These are phyloP conservation scores for Volvox carteri DNA, from an alignment of 163 green algal species.

Conservation along the genomic window DNA sequence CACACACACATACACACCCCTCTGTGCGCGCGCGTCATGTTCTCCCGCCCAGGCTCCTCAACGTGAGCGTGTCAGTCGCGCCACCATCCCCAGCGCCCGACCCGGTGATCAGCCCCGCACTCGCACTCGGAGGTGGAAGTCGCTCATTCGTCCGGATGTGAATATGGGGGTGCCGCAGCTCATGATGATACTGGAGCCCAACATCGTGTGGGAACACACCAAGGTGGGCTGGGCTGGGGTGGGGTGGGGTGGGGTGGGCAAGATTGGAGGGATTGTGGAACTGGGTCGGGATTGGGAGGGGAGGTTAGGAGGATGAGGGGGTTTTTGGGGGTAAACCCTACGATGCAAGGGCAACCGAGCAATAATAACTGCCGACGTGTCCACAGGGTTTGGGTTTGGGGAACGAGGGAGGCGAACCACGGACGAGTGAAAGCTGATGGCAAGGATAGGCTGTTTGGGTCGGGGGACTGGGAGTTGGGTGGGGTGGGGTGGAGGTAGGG, in stretches of 20 bases:
- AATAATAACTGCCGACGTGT: background rate
- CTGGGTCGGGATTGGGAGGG: background rate
- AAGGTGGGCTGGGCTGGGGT: conserved; percentile 7
- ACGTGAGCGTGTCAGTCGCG: conserved; percentile 61
- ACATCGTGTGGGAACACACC: conserved; percentile 75
- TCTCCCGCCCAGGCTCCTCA: conserved; percentile 69
- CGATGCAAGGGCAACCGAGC: background rate
- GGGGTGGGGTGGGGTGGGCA: background rate
- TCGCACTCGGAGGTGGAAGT: conserved; percentile 46
- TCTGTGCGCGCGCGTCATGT: too few species aligned
- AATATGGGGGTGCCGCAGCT: conserved; percentile 76
- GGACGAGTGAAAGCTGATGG: too few species aligned
- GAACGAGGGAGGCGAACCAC: background rate
- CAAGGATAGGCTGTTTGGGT: too few species aligned
- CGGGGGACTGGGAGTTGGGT: too few species aligned
- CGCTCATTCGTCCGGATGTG: conserved; percentile 63
- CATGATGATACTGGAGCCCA: conserved; percentile 77
- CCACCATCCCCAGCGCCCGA: conserved; percentile 37
- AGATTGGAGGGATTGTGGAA: background rate
- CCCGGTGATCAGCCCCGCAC: background rate
- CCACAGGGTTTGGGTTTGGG: background rate
- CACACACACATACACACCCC: too few species aligned
- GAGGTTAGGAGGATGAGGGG: background rate
- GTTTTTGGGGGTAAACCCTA: background rate
- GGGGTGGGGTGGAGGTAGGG: background rate